These are phyloP conservation scores for Saccharomyces hybrid DNA, from an alignment of 1,139 yeast species.

Conservation along the genomic window DNA sequence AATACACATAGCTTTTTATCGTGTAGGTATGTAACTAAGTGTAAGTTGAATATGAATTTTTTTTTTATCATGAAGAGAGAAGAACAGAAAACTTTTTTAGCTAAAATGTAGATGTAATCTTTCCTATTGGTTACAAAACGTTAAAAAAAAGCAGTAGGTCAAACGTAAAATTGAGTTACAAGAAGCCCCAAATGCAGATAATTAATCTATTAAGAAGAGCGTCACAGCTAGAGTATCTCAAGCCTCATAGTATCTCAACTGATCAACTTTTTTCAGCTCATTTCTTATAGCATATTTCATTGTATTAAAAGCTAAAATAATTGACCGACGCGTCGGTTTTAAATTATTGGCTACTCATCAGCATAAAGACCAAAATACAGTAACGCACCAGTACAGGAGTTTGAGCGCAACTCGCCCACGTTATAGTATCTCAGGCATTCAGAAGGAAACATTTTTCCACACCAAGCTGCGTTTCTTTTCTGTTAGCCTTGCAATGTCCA, in stretches of 20 bases:
- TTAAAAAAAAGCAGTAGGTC: too few relatives aligned
- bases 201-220: too few relatives aligned
- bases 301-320: background rate
- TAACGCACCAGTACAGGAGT: background rate
- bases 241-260: background rate
- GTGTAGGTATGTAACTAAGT: background rate
- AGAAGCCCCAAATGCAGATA: too few relatives aligned
- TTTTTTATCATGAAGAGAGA: background rate
- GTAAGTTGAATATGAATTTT: background rate
- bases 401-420: background rate
- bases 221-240: too few relatives aligned
- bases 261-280: background rate
- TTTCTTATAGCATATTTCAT: background rate
- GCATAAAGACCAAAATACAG: background rate
- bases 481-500: background rate
- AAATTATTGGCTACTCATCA: background rate
- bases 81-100: background rate
- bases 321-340: background rate
- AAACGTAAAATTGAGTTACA: too few relatives aligned
- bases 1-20: slow-evolving; percentile 26
- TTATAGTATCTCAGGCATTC: background rate
- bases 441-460: background rate
- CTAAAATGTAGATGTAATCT: too few relatives aligned
- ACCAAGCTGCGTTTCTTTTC: background rate
- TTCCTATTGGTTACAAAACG: too few relatives aligned